Percentiles rank a stretch among this genome's conserved stretches.
These are phyloP conservation scores for Eragrostis nindensis DNA, from an alignment of 176 grass and related monocot species.

Conservation along the genomic window DNA sequence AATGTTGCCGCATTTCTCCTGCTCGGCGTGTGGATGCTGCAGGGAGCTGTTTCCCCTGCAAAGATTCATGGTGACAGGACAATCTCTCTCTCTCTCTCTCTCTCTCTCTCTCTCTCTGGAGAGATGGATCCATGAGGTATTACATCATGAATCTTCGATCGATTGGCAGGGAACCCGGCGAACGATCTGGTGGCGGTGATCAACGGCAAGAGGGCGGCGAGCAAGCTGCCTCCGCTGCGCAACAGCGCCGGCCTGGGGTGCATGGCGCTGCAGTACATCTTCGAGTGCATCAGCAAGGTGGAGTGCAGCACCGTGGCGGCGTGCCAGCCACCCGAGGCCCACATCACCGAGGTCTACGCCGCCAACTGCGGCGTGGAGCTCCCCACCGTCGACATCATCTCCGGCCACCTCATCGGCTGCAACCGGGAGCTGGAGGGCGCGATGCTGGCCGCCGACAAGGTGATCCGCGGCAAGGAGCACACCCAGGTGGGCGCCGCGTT, in stretches of 20 bases:
- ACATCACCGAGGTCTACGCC: conserved; percentile 94
- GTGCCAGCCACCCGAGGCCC: conserved; percentile 65
- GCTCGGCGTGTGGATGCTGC: background rate
- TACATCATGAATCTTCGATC: background rate
- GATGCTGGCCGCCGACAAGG: conserved; percentile 34
- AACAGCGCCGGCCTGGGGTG: conserved; percentile 76
- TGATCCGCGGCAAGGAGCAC: conserved; percentile 65
- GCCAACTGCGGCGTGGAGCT: conserved; percentile 93
- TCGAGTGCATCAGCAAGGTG: conserved; percentile 50
- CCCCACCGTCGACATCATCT: conserved; percentile 72
- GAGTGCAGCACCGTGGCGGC: conserved; percentile 40
- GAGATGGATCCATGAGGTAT: background rate
- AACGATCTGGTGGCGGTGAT: conserved; percentile 67
- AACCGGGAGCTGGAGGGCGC: conserved; percentile 48
- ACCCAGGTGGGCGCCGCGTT: conserved; percentile 72
- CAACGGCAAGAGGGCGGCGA: conserved; percentile 70
- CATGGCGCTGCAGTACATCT: conserved; percentile 88
- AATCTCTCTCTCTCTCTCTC: background rate
- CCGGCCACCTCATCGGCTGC: conserved; percentile 67
- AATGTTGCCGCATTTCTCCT: background rate
- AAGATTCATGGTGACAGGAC: conserved; percentile 36
- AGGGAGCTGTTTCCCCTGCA: conserved; percentile 19
- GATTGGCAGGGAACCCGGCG: conserved; percentile 64
- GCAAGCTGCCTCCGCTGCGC: conserved; percentile 57
- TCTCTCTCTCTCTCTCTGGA: too few species aligned